A percentile compares a stretch with the other conserved stretches of the same genome.
Conservation (phyloP, 768 basidiomycete genomes). For the Tylopilus rubrobrunneus region DNA sequence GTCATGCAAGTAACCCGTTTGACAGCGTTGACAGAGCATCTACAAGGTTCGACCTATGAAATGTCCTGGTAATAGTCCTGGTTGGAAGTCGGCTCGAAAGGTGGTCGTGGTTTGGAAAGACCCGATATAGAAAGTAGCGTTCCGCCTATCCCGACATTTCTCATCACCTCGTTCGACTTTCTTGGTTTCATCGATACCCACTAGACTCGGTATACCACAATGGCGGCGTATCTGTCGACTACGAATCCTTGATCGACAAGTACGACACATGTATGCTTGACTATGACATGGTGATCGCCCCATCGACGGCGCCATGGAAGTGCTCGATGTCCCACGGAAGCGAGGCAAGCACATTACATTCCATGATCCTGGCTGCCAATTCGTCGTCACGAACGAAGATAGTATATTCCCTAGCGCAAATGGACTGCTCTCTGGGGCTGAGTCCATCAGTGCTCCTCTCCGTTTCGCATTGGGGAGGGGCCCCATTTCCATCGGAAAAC, state of each 20-base stretch:
- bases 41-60: too few species aligned
- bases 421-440: conserved; percentile 79
- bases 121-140: conserved; percentile 24
- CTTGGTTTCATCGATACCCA: conserved; percentile 2
- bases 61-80: too few species aligned
- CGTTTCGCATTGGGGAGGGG: conserved; percentile 64
- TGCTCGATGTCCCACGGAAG: conserved; percentile 66
- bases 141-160: conserved; percentile 3
- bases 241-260: conserved; percentile 47
- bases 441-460: conserved; percentile 80
- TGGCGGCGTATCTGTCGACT: conserved; percentile 38
- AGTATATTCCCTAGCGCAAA: conserved; percentile 81
- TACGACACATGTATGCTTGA: conserved; percentile 97
- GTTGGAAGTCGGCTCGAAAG: neutral
- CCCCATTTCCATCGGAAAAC: conserved; percentile 86
- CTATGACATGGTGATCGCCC: conserved; percentile 83
- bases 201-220: conserved; percentile 15
- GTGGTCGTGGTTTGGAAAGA: conserved; percentile 5
- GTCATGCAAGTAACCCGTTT: neutral
- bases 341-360: conserved; percentile 49
- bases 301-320: conserved; percentile 75
- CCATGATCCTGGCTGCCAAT: conserved; percentile 53
- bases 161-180: neutral
- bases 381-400: conserved; percentile 91
- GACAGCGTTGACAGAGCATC: neutral